These are phyloP conservation scores for Leishmania gerbilli DNA, from an alignment of 208 protist species.

Conservation along the genomic window DNA sequence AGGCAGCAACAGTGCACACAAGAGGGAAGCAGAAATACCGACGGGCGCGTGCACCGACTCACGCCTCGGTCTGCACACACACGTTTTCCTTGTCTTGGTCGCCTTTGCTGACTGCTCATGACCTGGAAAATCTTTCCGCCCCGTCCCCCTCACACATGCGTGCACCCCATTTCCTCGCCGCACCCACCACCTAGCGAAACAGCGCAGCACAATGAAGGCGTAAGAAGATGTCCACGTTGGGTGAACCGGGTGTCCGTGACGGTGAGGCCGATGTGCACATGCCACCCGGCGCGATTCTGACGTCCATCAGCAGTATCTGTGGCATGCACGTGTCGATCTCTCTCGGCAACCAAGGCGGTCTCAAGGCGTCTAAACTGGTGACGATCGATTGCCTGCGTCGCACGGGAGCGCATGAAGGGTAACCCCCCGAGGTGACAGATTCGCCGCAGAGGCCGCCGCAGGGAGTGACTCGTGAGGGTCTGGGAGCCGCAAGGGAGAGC, in stretches of 20 bases:
- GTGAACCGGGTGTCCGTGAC: not conserved
- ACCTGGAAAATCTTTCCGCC: not conserved
- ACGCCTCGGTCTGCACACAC: not conserved
- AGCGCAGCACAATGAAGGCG: not conserved
- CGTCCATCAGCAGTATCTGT: not conserved
- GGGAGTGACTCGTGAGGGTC: not conserved
- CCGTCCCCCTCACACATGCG: not conserved
- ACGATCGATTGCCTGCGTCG: not conserved
- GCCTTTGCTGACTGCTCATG: not conserved
- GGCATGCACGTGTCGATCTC: not conserved
- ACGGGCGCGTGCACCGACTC: not conserved
- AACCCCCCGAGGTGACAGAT: not conserved
- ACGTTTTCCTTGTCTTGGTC: not conserved
- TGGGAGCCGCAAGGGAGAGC: not conserved
- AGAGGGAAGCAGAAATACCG: not conserved
- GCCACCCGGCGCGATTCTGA: not conserved
- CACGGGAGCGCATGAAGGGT: not conserved
- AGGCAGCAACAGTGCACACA: too few species aligned
- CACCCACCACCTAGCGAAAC: not conserved
- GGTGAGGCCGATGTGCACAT: not conserved
- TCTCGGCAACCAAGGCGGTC: not conserved
- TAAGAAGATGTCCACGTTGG: not conserved
- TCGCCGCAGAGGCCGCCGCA: not conserved
- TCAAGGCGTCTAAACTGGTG: not conserved
- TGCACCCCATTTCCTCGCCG: not conserved